Base-by-base conservation (phyloP, 441 rosid species). In the Erodium moschatum region DNA sequence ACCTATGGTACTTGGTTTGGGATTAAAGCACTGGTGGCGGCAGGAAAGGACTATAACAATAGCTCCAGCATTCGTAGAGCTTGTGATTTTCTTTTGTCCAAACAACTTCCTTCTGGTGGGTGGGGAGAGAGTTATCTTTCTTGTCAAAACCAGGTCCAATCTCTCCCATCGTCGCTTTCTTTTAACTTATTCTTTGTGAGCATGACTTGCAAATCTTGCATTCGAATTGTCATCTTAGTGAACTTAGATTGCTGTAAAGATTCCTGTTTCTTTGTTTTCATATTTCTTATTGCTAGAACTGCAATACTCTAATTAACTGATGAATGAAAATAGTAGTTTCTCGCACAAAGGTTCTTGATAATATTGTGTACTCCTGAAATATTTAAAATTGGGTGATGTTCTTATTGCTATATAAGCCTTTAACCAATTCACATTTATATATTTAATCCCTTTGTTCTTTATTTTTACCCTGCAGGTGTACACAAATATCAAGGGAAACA, bases 81-180 rank as follows among this genome's bases (percentile, higher is more conserved):
- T 66, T 68, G 72, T 8, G 16, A 52, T 2, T 73, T 46, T 64
- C 65, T 73, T 21, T 16, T 73, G 48, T 68, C 72, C 5, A 73
- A 68, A 29, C 65, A 73, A 71, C 69, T 68, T 67, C 65, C 86
- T 54, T 85, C 91, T 6, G 97, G 95, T 29, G 96, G 98, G 65
- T 93, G 98, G 98, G 98, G 96, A 82, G 96, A 92, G 83, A 89
- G 96, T 78, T 92, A 92, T 71, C 90, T 89, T 72, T 88, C 96
- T 71, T 88, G 93, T 76, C 90, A 88, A 86, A 79, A 82, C 66
- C 87, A 88, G 92, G 95, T 91, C 71, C 21, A 16, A 44, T 42
- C 9, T 11, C 8, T 15, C 65, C 2, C 6, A 2, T 18, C n/a
- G n/a, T 13, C 65, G 9, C 20, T 5, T 24, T 44, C 52, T 46